These are phyloP conservation scores for Rutidosis leptorrhynchoides DNA, from an alignment of 129 eudicot genomes.

Conservation along the genomic window DNA sequence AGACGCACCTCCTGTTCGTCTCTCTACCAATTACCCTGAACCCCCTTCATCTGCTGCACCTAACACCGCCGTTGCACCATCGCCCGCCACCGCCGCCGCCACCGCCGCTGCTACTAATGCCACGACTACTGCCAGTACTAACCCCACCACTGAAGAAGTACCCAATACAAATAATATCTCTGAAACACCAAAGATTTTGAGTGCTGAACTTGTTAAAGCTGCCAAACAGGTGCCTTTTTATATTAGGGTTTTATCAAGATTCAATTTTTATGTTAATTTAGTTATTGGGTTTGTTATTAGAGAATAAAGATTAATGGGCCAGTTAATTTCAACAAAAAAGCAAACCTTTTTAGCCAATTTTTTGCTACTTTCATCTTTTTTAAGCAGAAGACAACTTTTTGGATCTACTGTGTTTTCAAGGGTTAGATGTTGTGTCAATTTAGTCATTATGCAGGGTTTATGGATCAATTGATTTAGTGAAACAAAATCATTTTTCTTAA, in stretches of 20 bases:
- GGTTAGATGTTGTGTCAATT: not conserved
- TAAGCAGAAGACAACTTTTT: not conserved
- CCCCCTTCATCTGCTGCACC: slow-evolving; percentile 41
- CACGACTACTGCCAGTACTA: slow-evolving; percentile 27
- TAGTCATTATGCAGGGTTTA: not conserved
- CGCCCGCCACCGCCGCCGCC: slow-evolving; percentile 17
- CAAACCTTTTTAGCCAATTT: not conserved
- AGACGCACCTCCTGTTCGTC: slow-evolving; percentile 76
- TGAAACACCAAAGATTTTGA: slow-evolving; percentile 66
- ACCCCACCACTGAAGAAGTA: slow-evolving; percentile 31
- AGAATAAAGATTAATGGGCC: slow-evolving; percentile 1
- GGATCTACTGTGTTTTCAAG: not conserved
- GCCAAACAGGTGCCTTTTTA: slow-evolving; percentile 64
- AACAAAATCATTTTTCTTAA: too few relatives aligned
- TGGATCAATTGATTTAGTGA: not conserved
- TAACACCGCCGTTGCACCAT: slow-evolving; percentile 19
- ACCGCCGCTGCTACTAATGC: slow-evolving; percentile 28
- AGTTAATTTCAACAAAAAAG: not conserved
- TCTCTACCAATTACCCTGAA: slow-evolving; percentile 65
- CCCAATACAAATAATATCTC: slow-evolving; percentile 38
- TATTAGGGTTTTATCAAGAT: not conserved
- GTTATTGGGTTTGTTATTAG: not conserved
- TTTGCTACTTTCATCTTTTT: not conserved
- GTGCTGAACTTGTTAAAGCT: slow-evolving; percentile 81
- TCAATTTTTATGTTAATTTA: not conserved